Evolutionary conservation across 306 rosid genomes (phyloP), one percentile per base, ranked within the genome.

Genomic region (Geum urbanum): DNA sequence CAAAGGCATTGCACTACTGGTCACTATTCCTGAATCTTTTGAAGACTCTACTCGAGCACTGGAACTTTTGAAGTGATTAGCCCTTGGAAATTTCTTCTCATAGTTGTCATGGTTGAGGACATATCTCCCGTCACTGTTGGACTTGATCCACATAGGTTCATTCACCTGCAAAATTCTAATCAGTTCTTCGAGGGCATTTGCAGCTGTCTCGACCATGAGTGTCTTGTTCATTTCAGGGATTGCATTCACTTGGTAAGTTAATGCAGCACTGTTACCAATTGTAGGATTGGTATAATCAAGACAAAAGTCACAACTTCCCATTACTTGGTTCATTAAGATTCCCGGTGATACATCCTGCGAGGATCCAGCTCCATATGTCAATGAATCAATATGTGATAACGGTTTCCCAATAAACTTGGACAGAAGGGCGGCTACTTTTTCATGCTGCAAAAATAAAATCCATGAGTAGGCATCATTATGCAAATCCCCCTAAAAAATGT

Each of bases 131-230:
- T 78, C 75, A 10, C 6, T 14, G 0, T 54, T 4, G 45, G 88
- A 72, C 75, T 49, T 74, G 7, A 67, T 44, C 98, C 95, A 92
- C 19, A 86, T 69, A 35, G 92, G 92, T 52, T 84, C 92, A 8
- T 84, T 68, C n/a, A 74, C 16, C 12, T 20, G 57, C 52, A 86
- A 9, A 8, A 86, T 78, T 73, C 66, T 77, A 43, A 72, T 44
- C 24, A 92, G 56, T 68, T 89, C 96, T 9, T 81, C 88, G 82
- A 84, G 41, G 6, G 95, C 86, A 45, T 12, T 35, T 4, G 52
- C 69, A 12, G 91, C 89, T 7, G 74, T 74, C 50, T 86, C 84
- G 1, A 3, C 13, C 86, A 89, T 82, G 1, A 63, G 16, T 5
- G 22, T 67, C 39, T 69, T 87, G 48, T 92, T 90, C 72, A 15